A percentile compares a stretch with the other conserved stretches of the same genome.
phyloP scores from a whole-genome alignment of 768 basidiomycete genomes.

The Mycena chlorophos region DNA sequence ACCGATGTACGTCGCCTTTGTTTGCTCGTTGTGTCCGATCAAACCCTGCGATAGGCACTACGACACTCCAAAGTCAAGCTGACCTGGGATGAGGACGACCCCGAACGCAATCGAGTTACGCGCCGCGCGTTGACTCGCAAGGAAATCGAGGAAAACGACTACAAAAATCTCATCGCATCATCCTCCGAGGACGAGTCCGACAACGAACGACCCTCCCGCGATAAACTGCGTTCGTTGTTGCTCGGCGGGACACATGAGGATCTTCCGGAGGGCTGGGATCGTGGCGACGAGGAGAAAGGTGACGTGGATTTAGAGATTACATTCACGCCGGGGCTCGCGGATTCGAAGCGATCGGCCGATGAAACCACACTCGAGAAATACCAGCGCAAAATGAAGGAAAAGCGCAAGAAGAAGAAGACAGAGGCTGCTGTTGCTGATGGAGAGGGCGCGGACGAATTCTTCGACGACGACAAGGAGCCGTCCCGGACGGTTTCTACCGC shows the following conservation, averaged over 20 bases:
- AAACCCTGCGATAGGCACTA: constrained; percentile 61
- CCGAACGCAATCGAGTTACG: constrained; percentile 78
- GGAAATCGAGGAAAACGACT: constrained; percentile 91
- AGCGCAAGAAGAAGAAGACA: constrained; percentile 77
- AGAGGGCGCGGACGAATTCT: constrained; percentile 69
- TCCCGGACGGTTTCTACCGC: constrained; percentile 49
- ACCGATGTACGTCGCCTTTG: constrained; percentile 70
- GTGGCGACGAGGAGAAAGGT: constrained; percentile 39
- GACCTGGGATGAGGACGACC: constrained; percentile 98
- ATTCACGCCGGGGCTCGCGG: constrained; percentile 82
- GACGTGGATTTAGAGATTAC: constrained; percentile 91
- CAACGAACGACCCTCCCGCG: constrained; percentile 42
- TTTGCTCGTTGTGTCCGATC: not conserved
- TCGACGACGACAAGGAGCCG: constrained; percentile 46
- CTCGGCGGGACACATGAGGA: constrained; percentile 65
- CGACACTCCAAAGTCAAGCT: constrained; percentile 97
- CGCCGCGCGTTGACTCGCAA: constrained; percentile 75
- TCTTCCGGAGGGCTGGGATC: constrained; percentile 84
- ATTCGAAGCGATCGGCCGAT: constrained; percentile 52
- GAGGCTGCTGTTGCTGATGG: constrained; percentile 37
- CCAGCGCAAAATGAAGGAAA: constrained; percentile 87
- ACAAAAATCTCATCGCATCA: constrained; percentile 74
- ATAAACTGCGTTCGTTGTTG: constrained; percentile 74
- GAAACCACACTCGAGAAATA: constrained; percentile 91
- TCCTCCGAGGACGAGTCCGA: constrained; percentile 64